Evolutionary conservation across 495 filamentous ascomycete genomes (phyloP).

Genomic region (Trichodelitschia bisporula): DNA sequence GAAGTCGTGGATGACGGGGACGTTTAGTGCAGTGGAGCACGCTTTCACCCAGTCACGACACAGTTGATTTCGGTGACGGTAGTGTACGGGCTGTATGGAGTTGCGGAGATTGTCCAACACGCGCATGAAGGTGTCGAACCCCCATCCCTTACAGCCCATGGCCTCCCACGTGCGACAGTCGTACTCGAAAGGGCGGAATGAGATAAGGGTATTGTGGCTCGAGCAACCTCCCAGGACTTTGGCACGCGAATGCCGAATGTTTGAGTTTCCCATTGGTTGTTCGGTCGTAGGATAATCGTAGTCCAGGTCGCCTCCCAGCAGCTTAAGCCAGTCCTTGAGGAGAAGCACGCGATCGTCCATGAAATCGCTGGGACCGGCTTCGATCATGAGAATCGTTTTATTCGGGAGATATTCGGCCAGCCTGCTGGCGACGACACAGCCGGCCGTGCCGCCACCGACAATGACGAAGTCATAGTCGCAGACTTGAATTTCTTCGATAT

Average conservation of each 20-base stretch:
- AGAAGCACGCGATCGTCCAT: slow-evolving; percentile 46
- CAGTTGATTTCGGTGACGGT: slow-evolving; percentile 53
- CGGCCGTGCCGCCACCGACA: slow-evolving; percentile 69
- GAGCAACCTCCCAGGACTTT: slow-evolving; percentile 74
- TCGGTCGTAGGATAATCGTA: slow-evolving; percentile 72
- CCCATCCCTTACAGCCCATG: slow-evolving; percentile 52
- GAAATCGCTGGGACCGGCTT: slow-evolving; percentile 25
- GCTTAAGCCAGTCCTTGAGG: slow-evolving; percentile 52
- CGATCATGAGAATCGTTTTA: slow-evolving; percentile 18
- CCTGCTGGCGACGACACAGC: slow-evolving; percentile 58
- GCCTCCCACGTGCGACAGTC: slow-evolving; percentile 50
- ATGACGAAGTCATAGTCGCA: slow-evolving; percentile 68
- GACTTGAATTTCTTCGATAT: slow-evolving; percentile 30
- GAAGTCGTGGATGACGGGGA: slow-evolving; percentile 58
- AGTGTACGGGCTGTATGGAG: slow-evolving; percentile 56
- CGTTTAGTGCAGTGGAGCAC: slow-evolving; percentile 44
- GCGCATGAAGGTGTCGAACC: slow-evolving; percentile 51
- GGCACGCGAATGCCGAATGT: slow-evolving; percentile 63
- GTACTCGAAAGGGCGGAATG: slow-evolving; percentile 61
- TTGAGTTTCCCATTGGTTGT: slow-evolving; percentile 53
- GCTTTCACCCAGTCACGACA: slow-evolving; percentile 64
- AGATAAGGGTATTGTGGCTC: slow-evolving; percentile 69
- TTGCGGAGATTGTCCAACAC: slow-evolving; percentile 53
- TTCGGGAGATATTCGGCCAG: slow-evolving; percentile 22
- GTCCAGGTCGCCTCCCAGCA: slow-evolving; percentile 61